Conservation (phyloP, 306 rosid species). For the Cucumis melo region DNA sequence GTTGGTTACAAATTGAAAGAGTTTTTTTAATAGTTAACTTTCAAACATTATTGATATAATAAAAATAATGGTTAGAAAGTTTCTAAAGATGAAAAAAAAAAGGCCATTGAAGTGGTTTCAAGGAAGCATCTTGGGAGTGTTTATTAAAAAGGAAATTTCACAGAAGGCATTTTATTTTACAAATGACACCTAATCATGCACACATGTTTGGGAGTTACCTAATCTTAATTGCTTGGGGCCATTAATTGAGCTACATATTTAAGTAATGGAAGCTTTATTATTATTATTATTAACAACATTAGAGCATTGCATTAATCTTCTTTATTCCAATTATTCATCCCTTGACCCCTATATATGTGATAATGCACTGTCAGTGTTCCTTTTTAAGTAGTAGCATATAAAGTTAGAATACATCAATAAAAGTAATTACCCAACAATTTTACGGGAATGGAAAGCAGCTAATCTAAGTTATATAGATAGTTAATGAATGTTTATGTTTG, state of each 20-base stretch:
- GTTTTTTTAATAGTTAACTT: too few species aligned
- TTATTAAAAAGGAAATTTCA: not conserved
- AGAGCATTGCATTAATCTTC: not conserved
- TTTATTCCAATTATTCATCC: not conserved
- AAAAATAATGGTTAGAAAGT: not conserved
- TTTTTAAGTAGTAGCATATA: not conserved
- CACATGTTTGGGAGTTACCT: not conserved
- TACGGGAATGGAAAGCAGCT: not conserved
- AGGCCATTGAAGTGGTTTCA: too few species aligned
- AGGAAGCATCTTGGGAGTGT: not conserved
- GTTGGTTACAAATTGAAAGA: not conserved
- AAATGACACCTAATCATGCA: not conserved
- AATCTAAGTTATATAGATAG: not conserved
- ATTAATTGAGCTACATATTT: not conserved
- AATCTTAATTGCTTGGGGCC: not conserved
- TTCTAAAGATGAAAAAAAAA: not conserved
- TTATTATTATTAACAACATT: not conserved
- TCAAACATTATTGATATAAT: too few species aligned
- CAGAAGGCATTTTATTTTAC: not conserved
- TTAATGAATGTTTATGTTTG: not conserved
- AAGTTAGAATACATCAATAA: not conserved
- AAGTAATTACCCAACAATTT: not conserved
- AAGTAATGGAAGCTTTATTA: not conserved
- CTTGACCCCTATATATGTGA: not conserved
- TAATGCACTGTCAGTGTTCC: not conserved